phyloP scores from a whole-genome alignment of 2,329 filamentous ascomycete genomes.

The Sporothrix schenckii region DNA sequence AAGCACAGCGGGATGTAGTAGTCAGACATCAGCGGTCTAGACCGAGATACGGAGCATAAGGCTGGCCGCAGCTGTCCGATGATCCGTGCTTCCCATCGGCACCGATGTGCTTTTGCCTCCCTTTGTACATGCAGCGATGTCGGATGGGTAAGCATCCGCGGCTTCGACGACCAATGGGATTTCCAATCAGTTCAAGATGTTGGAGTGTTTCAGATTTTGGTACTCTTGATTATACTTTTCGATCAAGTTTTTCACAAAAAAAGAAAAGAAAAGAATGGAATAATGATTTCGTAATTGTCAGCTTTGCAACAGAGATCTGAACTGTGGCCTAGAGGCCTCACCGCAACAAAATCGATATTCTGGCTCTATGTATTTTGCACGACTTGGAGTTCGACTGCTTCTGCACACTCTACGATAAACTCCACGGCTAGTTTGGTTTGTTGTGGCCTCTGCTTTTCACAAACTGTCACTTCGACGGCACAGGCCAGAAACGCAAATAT shows the following conservation, averaged over 20 bases:
- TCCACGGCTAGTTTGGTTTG: too few relatives aligned
- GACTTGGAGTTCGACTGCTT: too few relatives aligned
- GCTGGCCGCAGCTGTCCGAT: background rate
- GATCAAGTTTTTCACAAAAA: too few relatives aligned
- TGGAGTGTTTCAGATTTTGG: too few relatives aligned
- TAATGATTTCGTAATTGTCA: too few relatives aligned
- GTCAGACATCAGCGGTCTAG: background rate
- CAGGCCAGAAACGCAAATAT: slow-evolving; percentile 3
- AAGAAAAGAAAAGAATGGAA: background rate
- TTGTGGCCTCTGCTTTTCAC: too few relatives aligned
- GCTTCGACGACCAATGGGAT: background rate
- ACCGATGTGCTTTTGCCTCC: background rate
- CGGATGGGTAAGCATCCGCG: background rate
- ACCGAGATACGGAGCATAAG: slow-evolving; percentile 9
- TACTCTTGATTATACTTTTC: too few relatives aligned
- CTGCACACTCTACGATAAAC: too few relatives aligned
- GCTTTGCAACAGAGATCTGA: too few relatives aligned
- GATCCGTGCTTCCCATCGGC: background rate
- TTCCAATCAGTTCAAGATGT: background rate
- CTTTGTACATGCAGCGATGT: background rate
- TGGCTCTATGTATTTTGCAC: too few relatives aligned
- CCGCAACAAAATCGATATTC: too few relatives aligned
- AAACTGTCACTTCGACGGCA: background rate
- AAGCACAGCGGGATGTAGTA: background rate
- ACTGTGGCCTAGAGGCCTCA: too few relatives aligned